Evolutionary conservation across 805 yeast species (phyloP).

Genomic region (Candida broadrunensis): DNA sequence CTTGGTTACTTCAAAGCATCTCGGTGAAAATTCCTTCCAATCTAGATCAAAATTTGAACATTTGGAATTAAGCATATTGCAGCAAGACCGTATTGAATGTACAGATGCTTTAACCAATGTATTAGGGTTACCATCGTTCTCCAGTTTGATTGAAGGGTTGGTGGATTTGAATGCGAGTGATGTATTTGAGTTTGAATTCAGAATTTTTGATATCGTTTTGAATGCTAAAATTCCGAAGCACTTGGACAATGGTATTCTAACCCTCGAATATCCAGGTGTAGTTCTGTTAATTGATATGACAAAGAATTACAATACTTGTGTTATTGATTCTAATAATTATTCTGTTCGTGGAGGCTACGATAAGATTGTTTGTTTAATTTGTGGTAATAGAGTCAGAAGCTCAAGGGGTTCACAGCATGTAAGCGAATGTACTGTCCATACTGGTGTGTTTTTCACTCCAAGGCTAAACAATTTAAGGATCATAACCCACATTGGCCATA

Average conservation of each 20-base stretch:
- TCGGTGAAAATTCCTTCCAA: constrained; percentile 22
- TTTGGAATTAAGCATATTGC: constrained; percentile 13
- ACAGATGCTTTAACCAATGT: constrained; percentile 21
- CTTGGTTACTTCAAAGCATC: constrained; percentile 24
- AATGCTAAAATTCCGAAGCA: constrained; percentile 25
- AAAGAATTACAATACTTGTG: constrained; percentile 27
- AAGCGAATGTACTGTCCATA: constrained; percentile 20
- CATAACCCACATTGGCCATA: constrained; percentile 19
- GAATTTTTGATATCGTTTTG: constrained; percentile 18
- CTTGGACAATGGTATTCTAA: constrained; percentile 17
- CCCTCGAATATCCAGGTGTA: constrained; percentile 52
- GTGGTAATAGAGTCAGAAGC: constrained; percentile 22
- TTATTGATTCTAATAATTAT: constrained; percentile 16
- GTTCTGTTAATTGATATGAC: constrained; percentile 55
- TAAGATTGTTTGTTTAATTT: constrained; percentile 30
- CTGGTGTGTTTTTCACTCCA: constrained; percentile 25
- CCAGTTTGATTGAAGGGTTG: constrained; percentile 13
- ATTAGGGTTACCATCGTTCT: constrained; percentile 22
- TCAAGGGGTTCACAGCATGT: constrained; percentile 24
- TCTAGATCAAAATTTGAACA: constrained; percentile 13
- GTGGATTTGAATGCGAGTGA: background rate
- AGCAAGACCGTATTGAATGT: constrained; percentile 14
- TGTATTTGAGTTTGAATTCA: constrained; percentile 14
- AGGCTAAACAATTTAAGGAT: constrained; percentile 23
- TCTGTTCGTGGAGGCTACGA: constrained; percentile 14